Percentiles rank a stretch among this genome's conserved stretches.
Evolutionary conservation across 139 green algal genomes (phyloP).

Genomic region (Gonium pectorale): DNA sequence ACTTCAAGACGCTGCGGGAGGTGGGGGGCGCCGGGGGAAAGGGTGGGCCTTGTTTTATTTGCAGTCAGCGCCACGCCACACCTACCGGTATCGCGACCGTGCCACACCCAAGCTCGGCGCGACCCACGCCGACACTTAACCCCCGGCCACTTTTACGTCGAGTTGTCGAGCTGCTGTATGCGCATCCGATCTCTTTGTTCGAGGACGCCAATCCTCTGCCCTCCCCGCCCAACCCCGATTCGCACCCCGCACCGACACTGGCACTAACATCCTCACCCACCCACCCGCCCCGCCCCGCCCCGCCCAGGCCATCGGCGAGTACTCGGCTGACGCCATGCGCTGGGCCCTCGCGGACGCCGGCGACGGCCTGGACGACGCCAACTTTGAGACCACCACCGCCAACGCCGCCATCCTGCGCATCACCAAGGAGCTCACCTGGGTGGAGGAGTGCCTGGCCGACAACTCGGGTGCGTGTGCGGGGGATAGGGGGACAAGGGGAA

Average conservation of each 20-base stretch:
- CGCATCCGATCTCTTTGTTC: too few relatives aligned
- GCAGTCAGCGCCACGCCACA: too few relatives aligned
- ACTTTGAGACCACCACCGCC: conserved; percentile 95
- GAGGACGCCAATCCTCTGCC: too few relatives aligned
- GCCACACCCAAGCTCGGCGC: too few relatives aligned
- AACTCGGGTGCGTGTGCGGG: too few relatives aligned
- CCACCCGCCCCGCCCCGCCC: background rate
- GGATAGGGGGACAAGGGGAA: too few relatives aligned
- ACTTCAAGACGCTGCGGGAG: conserved; percentile 92
- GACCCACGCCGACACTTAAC: too few relatives aligned
- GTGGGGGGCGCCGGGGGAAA: conserved; percentile 38
- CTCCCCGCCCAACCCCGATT: too few relatives aligned
- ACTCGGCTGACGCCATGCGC: conserved; percentile 92
- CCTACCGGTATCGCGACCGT: too few relatives aligned
- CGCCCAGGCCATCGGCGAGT: conserved; percentile 73
- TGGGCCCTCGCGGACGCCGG: conserved; percentile 96
- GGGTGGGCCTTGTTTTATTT: too few relatives aligned
- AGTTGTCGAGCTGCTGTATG: background rate
- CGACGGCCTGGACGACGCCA: conserved; percentile 97
- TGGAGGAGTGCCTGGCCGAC: conserved; percentile 85
- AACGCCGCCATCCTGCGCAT: conserved; percentile 96
- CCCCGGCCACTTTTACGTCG: too few relatives aligned
- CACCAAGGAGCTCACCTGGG: conserved; percentile 93
- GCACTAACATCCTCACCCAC: background rate
- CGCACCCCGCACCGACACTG: too few relatives aligned